Conservation (phyloP, 2,329 filamentous ascomycete species). For the Celoporthe dispersa region DNA sequence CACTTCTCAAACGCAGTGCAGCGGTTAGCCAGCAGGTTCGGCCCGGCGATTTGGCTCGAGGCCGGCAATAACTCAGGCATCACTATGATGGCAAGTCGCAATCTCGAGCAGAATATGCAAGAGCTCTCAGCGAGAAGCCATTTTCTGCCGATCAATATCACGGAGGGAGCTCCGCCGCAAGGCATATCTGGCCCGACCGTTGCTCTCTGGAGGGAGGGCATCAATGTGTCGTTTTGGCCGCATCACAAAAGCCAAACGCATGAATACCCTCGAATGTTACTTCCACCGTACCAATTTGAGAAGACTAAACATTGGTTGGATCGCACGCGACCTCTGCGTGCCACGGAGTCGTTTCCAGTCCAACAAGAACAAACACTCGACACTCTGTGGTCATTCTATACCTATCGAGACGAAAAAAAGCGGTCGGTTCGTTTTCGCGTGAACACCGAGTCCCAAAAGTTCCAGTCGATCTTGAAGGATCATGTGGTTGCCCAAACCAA, state of each 20-base stretch:
- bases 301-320: constrained; percentile 34
- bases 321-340: constrained; percentile 28
- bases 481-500: no score
- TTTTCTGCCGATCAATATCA: constrained; percentile 35
- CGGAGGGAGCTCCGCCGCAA: constrained; percentile 20
- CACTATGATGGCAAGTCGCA: constrained; percentile 40
- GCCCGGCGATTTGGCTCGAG: constrained; percentile 43
- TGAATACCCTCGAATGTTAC: constrained; percentile 33
- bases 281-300: constrained; percentile 51
- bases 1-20: constrained; percentile 44
- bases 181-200: constrained; percentile 35
- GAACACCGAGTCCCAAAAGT: no score
- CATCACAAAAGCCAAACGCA: constrained; percentile 37
- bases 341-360: neutral
- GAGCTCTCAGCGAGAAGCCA: constrained; percentile 9
- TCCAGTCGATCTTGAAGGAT: no score
- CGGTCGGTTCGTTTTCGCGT: no score
- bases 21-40: constrained; percentile 15
- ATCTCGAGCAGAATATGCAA: constrained; percentile 27
- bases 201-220: constrained; percentile 46
- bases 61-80: constrained; percentile 45
- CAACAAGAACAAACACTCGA: no score
- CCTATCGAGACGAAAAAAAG: no score
- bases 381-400: no score
- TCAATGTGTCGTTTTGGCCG: constrained; percentile 44